Evolutionary conservation across 805 yeast species (phyloP).

Genomic region (Sungouiella thailandica): DNA sequence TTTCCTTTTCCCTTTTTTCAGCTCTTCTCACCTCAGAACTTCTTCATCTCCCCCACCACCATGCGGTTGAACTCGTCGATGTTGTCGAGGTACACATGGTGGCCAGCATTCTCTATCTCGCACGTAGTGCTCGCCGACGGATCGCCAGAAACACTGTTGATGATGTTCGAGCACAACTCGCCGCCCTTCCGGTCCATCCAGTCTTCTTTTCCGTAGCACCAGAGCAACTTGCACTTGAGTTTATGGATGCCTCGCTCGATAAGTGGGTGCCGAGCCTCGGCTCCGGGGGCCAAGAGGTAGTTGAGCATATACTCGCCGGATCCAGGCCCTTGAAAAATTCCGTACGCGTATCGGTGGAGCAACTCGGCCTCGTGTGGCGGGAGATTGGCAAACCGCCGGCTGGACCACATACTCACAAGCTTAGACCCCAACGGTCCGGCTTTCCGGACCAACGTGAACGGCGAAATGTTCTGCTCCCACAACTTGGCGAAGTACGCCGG

Average conservation of each 20-base stretch:
- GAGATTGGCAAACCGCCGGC: constrained; percentile 68
- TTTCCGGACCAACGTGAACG: constrained; percentile 73
- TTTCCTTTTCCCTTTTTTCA: background rate
- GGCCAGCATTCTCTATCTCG: constrained; percentile 58
- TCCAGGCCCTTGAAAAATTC: constrained; percentile 80
- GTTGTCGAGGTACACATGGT: constrained; percentile 76
- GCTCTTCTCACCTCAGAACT: background rate
- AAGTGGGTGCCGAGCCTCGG: constrained; percentile 77
- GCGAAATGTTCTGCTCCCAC: constrained; percentile 87
- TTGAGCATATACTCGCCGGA: constrained; percentile 92
- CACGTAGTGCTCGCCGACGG: constrained; percentile 23
- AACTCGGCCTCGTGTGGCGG: constrained; percentile 39
- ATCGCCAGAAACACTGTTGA: constrained; percentile 19
- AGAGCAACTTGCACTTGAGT: constrained; percentile 56
- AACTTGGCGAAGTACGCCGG: constrained; percentile 76
- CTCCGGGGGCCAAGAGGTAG: constrained; percentile 85
- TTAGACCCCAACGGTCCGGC: constrained; percentile 81
- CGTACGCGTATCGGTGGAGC: constrained; percentile 76
- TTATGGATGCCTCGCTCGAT: constrained; percentile 43
- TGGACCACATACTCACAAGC: constrained; percentile 85
- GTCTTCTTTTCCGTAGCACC: constrained; percentile 82
- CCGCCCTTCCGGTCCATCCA: constrained; percentile 60
- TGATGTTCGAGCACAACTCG: constrained; percentile 28
- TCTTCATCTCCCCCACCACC: constrained; percentile 47
- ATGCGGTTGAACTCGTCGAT: constrained; percentile 46